Conservation (phyloP, 169 alveolate species). For the Eimeria tenella region DNA sequence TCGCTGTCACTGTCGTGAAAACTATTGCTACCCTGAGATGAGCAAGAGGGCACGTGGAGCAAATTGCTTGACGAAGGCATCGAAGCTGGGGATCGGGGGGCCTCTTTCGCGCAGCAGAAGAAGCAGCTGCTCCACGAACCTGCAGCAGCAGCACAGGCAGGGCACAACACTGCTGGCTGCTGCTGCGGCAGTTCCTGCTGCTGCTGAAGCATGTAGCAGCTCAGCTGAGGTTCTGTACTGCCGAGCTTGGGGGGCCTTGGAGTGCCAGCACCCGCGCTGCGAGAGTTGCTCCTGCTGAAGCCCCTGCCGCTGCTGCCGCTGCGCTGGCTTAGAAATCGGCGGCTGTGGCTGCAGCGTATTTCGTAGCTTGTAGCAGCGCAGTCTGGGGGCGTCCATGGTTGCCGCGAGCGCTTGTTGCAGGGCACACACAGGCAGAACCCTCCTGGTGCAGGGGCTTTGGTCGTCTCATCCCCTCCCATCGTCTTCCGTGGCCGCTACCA, state of each 20-base stretch:
- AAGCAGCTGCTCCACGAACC: slow-evolving; percentile 11
- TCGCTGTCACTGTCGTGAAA: slow-evolving; percentile 43
- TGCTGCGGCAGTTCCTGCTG: slow-evolving; percentile 61
- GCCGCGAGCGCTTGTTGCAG: neutral
- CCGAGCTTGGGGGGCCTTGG: slow-evolving; percentile 60
- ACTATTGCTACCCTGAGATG: slow-evolving; percentile 62
- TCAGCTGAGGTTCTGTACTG: slow-evolving; percentile 66
- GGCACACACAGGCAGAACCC: slow-evolving; percentile 24
- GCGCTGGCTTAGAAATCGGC: slow-evolving; percentile 31
- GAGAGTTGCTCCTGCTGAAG: slow-evolving; percentile 27
- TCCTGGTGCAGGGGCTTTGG: neutral
- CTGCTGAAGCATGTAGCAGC: slow-evolving; percentile 44
- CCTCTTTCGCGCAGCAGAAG: neutral
- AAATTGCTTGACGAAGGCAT: neutral
- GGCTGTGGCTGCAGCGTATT: slow-evolving; percentile 57
- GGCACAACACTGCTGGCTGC: slow-evolving; percentile 29
- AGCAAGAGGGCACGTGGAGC: slow-evolving; percentile 2
- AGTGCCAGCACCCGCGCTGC: neutral
- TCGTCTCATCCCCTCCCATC: slow-evolving; percentile 43
- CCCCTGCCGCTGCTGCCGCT: slow-evolving; percentile 63
- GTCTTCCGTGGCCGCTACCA: neutral
- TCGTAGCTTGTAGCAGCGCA: slow-evolving; percentile 36
- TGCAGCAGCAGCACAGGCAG: slow-evolving; percentile 22
- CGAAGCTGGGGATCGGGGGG: neutral
- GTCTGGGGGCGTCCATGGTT: slow-evolving; percentile 39